Conservation (phyloP, 1,139 yeast genomes). For the Meyerozyma athensensis region DNA sequence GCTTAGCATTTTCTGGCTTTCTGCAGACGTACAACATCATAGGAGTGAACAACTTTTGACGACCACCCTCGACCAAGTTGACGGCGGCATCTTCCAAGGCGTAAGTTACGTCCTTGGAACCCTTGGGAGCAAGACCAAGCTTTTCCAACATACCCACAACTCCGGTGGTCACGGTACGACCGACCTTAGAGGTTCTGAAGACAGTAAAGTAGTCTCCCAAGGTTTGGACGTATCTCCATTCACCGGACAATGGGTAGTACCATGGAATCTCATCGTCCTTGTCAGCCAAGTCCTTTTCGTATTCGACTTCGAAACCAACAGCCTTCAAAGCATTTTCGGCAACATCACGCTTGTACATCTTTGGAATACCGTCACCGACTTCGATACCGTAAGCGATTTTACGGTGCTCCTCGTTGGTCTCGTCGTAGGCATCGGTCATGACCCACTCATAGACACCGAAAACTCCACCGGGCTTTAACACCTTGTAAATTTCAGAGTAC, state of each 20-base stretch:
- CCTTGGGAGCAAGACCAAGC: conserved; percentile 88
- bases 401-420: conserved; percentile 81
- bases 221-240: conserved; percentile 80
- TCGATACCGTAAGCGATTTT: conserved; percentile 96
- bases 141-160: conserved; percentile 78
- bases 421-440: conserved; percentile 92
- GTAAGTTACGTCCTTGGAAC: conserved; percentile 82
- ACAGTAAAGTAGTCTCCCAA: conserved; percentile 76
- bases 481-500: conserved; percentile 90
- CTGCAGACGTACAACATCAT: conserved; percentile 89
- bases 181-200: conserved; percentile 82
- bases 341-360: conserved; percentile 83
- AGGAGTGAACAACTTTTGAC: conserved; percentile 84
- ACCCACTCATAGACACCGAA: conserved; percentile 99
- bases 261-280: conserved; percentile 85
- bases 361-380: conserved; percentile 98
- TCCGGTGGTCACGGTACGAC: conserved; percentile 81
- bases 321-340: conserved; percentile 81
- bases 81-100: conserved; percentile 98
- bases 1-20: conserved; percentile 51
- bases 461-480: conserved; percentile 93
- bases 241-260: conserved; percentile 97
- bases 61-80: conserved; percentile 91
- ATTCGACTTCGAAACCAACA: conserved; percentile 83
- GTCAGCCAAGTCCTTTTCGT: conserved; percentile 79